Evolutionary conservation across 164 flowering plant genomes (phyloP), one percentile per base, ranked within the genome.

Genomic region (Sedum album): DNA sequence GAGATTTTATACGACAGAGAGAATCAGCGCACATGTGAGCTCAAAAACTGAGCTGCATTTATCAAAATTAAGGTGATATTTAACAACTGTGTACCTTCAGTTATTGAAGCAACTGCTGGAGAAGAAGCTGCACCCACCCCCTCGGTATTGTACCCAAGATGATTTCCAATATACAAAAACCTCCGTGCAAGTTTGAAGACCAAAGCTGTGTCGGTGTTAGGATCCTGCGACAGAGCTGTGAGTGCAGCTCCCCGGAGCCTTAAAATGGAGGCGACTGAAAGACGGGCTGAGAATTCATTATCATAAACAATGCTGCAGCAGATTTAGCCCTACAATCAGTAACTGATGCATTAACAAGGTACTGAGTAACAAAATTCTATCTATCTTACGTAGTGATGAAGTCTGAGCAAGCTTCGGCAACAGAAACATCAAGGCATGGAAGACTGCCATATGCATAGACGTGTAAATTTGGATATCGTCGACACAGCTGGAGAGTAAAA

Each of bases 211-310:
- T 88, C 85, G 44, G 84, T 76, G 31, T 79, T 57, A 21, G 79
- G 55, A 77, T 86, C 88, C 72, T 86, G 77, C 60, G 91, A 78
- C 7, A 91, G 72, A 33, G 93, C 87, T 26, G 74, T 78, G 31
- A 89, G 77, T 9, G 95, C 88, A 42, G 90, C 85, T 68, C 89
- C 89, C 44, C 89, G 91, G 69, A 91, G 91, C 74, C 95, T 82
- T 62, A 86, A 51, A 69, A 91, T 76, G 15, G 97, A 89, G 48
- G 81, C 80, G 73, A 86, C 81, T 49, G 97, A 91, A 71, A 91
- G 95, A 51, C 90, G 90, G 41, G 97, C 57, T 20, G 97, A 91
- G 74, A 89, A 89, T 75, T 91, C 97, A 76, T 86, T 82, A 74
- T 83, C 71, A 73, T 81, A 78, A 38, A 91, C 75, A 69, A 91